phyloP scores from a whole-genome alignment of 305 asterid genomes.

The Fraxinus latifolia region DNA sequence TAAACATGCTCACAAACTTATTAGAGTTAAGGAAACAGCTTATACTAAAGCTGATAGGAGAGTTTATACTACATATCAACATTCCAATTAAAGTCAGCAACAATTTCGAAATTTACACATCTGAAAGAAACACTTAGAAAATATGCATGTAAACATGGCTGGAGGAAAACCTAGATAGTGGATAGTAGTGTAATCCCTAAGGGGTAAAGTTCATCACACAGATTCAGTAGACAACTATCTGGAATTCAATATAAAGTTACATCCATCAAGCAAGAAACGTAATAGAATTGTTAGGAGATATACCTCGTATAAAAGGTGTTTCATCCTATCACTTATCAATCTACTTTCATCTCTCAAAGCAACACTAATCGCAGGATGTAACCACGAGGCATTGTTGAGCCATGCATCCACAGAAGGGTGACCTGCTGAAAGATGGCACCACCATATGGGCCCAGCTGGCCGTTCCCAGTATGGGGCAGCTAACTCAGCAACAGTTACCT shows the following conservation, averaged over 20 bases:
- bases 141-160: background rate
- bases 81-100: background rate
- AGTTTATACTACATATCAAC: background rate
- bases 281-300: slow-evolving; percentile 10
- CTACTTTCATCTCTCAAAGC: slow-evolving; percentile 86
- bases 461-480: slow-evolving; percentile 91
- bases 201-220: background rate
- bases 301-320: slow-evolving; percentile 86
- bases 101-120: background rate
- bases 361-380: slow-evolving; percentile 83
- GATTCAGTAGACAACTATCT: background rate
- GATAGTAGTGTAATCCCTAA: background rate
- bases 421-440: slow-evolving; percentile 90
- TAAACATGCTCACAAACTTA: background rate
- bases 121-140: background rate
- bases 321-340: slow-evolving; percentile 85
- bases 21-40: background rate
- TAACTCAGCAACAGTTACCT: slow-evolving; percentile 78
- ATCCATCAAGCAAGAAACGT: slow-evolving; percentile 15
- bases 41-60: background rate
- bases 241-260: background rate
- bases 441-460: slow-evolving; percentile 87
- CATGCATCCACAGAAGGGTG: slow-evolving; percentile 75
- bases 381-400: slow-evolving; percentile 70
- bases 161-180: background rate